Evolutionary conservation across 1,139 yeast species (phyloP), one percentile per base, ranked within the genome.

Genomic region (Pichia sp.): DNA sequence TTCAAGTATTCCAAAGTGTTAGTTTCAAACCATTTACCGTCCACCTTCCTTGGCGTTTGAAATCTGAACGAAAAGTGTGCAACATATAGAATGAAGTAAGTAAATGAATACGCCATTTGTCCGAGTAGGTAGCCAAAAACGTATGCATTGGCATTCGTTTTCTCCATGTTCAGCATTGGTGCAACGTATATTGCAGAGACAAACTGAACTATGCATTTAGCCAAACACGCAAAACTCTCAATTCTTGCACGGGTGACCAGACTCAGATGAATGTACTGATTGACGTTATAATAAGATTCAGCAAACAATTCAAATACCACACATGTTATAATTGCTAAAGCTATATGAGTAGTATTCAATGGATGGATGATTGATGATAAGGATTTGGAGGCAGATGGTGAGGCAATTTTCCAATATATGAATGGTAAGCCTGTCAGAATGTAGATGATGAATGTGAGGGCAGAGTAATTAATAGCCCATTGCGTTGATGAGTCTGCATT

Each of bases 271-370:
- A 39, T 13, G 49, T 70, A 77, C 53, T 85, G 96, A 47, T 76
- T 76, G 19, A 87, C 57, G 14, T 78, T 74, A 58, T 79, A 87
- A 40, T 77, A 67, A 0, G 96, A 95, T 56, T 91, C 98, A 3
- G 75, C 63, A 1, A 67, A 39, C 22, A 88, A 62, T 56, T 87
- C 96, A 8, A 78, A n/a, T n/a, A n/a, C n/a, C n/a, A n/a, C n/a
- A n/a, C n/a, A n/a, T n/a, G n/a, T n/a, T n/a, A n/a, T n/a, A n/a
- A n/a, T n/a, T n/a, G n/a, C n/a, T n/a, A n/a, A n/a, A n/a, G n/a
- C n/a, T n/a, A n/a, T n/a, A n/a, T n/a, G n/a, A n/a, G n/a, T n/a
- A n/a, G n/a, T n/a, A n/a, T n/a, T n/a, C n/a, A n/a, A n/a, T n/a
- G n/a, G n/a, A n/a, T n/a, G n/a, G n/a, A n/a, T n/a, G n/a, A n/a